Conservation (phyloP, 1,284 basidiomycete genomes). For the Cutaneotrichosporon sp. region DNA sequence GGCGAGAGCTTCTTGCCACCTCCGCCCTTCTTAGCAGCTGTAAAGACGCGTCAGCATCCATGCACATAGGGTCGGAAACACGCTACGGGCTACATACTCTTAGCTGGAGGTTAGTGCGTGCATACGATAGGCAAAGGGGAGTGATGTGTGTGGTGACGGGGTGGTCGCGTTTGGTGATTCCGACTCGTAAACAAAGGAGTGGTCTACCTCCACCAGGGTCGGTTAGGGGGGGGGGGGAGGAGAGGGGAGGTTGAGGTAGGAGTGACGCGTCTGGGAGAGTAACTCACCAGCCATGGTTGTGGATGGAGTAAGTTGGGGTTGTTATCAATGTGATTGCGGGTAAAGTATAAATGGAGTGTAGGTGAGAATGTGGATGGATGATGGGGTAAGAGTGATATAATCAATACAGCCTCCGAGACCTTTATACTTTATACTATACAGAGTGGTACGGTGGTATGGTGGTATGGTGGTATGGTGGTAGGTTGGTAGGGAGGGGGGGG, state of each 20-base stretch:
- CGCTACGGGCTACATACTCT: not conserved
- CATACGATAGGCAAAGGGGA: not conserved
- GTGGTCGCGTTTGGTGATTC: not conserved
- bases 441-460: no score
- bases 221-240: no score
- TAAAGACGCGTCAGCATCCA: not conserved
- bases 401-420: no score
- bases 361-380: not conserved
- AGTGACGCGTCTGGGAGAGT: not conserved
- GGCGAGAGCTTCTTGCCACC: conserved; percentile 37
- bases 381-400: no score
- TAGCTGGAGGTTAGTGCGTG: not conserved
- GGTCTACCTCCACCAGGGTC: no score
- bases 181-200: no score
- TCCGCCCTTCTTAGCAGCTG: conserved; percentile 32
- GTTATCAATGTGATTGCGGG: not conserved
- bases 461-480: no score
- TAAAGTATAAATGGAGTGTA: no score
- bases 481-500: no score
- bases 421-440: no score
- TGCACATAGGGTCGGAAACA: not conserved
- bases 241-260: no score
- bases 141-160: not conserved
- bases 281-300: conserved; percentile 46
- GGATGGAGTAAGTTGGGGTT: not conserved